Conservation (phyloP, 148 eudicot species). For the Silene conica region DNA sequence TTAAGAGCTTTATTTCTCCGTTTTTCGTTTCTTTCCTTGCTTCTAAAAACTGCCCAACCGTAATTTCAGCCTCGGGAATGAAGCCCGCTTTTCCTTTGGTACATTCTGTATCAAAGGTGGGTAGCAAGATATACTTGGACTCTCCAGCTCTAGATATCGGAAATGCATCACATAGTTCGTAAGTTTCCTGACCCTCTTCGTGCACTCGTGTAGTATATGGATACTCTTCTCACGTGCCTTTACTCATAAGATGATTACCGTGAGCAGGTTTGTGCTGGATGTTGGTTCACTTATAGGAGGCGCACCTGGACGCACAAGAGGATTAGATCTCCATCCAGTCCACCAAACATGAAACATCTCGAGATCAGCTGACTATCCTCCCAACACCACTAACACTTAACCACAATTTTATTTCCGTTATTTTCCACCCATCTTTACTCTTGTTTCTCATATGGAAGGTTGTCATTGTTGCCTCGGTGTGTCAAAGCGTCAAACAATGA, state of each 20-base stretch:
- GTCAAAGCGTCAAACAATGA: background rate
- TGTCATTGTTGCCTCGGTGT: slow-evolving; percentile 10
- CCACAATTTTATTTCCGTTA: background rate
- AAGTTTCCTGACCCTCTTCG: slow-evolving; percentile 26
- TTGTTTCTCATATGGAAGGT: background rate
- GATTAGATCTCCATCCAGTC: slow-evolving; percentile 26
- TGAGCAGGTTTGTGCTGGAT: slow-evolving; percentile 45
- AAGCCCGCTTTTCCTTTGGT: slow-evolving; percentile 38
- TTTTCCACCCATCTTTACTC: background rate
- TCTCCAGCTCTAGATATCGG: slow-evolving; percentile 31
- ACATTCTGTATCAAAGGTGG: slow-evolving; percentile 50
- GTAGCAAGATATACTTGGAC: slow-evolving; percentile 46
- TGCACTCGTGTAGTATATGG: background rate
- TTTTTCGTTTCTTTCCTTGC: background rate
- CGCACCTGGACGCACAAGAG: slow-evolving; percentile 52
- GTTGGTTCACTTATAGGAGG: slow-evolving; percentile 50
- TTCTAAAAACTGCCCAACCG: slow-evolving; percentile 8
- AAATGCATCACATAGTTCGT: slow-evolving; percentile 37
- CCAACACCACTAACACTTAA: slow-evolving; percentile 16
- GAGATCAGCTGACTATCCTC: slow-evolving; percentile 21
- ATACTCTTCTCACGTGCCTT: background rate
- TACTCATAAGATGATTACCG: background rate
- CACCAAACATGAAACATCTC: slow-evolving; percentile 17
- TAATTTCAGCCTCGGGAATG: slow-evolving; percentile 32
- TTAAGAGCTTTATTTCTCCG: slow-evolving; percentile 1